Base-by-base conservation (phyloP, 179 eudicot species). In the Amaranthus tricolor region DNA sequence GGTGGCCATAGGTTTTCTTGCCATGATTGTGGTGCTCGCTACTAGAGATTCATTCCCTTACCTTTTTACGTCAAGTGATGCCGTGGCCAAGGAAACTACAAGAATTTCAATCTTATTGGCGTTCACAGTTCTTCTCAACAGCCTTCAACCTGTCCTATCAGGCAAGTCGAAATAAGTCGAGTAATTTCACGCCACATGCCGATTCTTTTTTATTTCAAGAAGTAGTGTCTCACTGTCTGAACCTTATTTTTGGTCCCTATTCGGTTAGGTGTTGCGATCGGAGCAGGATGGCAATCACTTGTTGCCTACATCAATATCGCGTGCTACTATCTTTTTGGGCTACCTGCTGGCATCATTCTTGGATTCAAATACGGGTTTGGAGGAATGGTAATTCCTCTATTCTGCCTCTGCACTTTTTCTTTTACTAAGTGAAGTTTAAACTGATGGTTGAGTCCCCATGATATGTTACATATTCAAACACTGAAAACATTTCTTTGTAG, bases 71-170 rank as follows among this genome's bases (percentile, higher is more conserved):
- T 73, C 73, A 61, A 91, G 92, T 50, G 90, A 77, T 0, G 88
- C 86, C 13, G 94, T 91, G 12, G 91, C 94, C 44, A 68, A 74
- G 57, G 90, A 85, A 78, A 87, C 92, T 45, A 84, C 90, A 47
- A 82, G 82, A 71, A 85, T 93, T 20, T 89, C 92, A 4, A 56
- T 82, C 68, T 76, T 93, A 82, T 86, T 93, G 24, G 92, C 83
- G 47, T 43, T 88, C 71, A 88, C 96, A 6, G 89, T 91, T 65
- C 74, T 89, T 9, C 86, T 93, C 56, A 89, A 91, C 82, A 86
- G 96, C 31, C 89, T 93, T 76, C 96, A 93, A 64, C 96, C 96
- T 65, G 98, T 91, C 72, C 79, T 93, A 72, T 93, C 98, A 53
- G 96, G 97, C 87, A 82, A 76, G 66, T 50, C 8, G 44, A 71